Percentiles rank a stretch among this genome's conserved stretches.
These are phyloP conservation scores for Isatis tinctoria DNA, from an alignment of 345 rosid species.

Conservation along the genomic window DNA sequence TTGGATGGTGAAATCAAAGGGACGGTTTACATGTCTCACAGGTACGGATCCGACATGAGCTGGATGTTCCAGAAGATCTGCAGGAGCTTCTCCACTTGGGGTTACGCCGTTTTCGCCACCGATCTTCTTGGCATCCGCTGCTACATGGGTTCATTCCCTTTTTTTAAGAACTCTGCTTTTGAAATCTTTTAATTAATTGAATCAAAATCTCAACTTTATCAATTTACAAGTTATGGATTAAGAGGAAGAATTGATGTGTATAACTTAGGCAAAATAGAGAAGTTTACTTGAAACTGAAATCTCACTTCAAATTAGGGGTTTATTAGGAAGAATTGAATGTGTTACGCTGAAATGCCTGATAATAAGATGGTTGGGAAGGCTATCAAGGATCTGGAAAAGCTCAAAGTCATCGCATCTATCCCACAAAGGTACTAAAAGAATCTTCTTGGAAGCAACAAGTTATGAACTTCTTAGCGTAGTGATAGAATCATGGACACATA, in stretches of 20 bases:
- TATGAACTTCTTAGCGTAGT: neutral
- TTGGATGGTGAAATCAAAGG: slow-evolving; percentile 68
- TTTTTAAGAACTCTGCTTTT: neutral
- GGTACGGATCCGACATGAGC: slow-evolving; percentile 90
- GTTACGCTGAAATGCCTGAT: slow-evolving; percentile 84
- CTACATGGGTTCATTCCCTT: slow-evolving; percentile 56
- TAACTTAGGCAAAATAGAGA: neutral
- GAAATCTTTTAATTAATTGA: neutral
- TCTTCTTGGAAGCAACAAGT: slow-evolving; percentile 41
- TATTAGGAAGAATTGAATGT: neutral
- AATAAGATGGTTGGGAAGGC: slow-evolving; percentile 86
- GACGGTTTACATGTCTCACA: slow-evolving; percentile 78
- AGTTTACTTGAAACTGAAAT: neutral
- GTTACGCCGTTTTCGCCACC: slow-evolving; percentile 96
- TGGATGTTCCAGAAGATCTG: slow-evolving; percentile 95
- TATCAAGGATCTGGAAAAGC: slow-evolving; percentile 74
- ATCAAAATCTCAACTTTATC: neutral
- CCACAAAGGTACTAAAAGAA: slow-evolving; percentile 62
- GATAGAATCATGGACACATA: neutral
- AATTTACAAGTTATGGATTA: neutral
- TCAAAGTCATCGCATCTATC: slow-evolving; percentile 77
- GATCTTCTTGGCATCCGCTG: slow-evolving; percentile 93
- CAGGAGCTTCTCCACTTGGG: slow-evolving; percentile 70
- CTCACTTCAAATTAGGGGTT: neutral
- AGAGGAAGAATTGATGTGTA: neutral